A percentile compares a stretch with the other conserved stretches of the same genome.
phyloP scores from a whole-genome alignment of 345 rosid species.

The Sonneratia alba region DNA sequence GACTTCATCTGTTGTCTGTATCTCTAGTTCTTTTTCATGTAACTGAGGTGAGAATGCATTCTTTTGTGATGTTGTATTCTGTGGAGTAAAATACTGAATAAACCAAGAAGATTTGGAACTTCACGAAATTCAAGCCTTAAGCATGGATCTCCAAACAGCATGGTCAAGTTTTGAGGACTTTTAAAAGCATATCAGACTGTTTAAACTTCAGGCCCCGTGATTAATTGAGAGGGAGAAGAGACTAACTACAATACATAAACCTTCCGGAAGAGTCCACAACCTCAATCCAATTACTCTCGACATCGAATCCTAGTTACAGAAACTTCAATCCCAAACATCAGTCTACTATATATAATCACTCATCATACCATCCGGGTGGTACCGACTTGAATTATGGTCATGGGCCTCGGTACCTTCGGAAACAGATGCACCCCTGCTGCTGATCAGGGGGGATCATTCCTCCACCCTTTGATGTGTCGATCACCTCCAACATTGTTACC shows the following conservation, averaged over 20 bases:
- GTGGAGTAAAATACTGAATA: background rate
- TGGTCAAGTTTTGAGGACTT: background rate
- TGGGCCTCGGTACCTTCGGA: slow-evolving; percentile 66
- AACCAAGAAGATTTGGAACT: background rate
- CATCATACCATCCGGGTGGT: background rate
- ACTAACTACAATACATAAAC: background rate
- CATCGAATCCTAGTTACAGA: background rate
- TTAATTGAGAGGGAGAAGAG: background rate
- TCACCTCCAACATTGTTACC: slow-evolving; percentile 71
- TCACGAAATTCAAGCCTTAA: background rate
- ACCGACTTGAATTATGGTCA: slow-evolving; percentile 12
- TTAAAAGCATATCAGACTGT: too few species aligned
- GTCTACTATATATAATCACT: background rate
- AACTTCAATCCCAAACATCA: too few species aligned
- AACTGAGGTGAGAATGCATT: slow-evolving; percentile 15
- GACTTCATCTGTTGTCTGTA: background rate
- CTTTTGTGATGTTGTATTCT: slow-evolving; percentile 9
- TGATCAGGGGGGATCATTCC: slow-evolving; percentile 93
- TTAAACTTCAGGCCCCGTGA: background rate
- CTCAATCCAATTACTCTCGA: background rate
- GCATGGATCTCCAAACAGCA: background rate
- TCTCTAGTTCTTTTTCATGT: slow-evolving; percentile 3
- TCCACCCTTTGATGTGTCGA: slow-evolving; percentile 90
- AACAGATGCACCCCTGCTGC: slow-evolving; percentile 75
- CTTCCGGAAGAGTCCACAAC: background rate